Conservation (phyloP, 768 basidiomycete species). For the Tricholoma furcatifolium region DNA sequence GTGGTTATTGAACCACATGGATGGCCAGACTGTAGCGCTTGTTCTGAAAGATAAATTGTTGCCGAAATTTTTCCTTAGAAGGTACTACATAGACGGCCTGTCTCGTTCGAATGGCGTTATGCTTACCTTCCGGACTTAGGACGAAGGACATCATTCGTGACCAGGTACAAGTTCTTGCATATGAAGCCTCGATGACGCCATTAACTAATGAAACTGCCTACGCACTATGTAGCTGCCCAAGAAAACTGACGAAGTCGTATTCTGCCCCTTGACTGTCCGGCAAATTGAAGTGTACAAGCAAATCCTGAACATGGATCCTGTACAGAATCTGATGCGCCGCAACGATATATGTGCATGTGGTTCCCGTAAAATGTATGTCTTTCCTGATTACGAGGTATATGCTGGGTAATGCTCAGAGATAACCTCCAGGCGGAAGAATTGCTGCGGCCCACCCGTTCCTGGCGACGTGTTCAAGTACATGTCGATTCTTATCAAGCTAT, state of each 20-base stretch:
- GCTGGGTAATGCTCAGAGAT: constrained; percentile 2
- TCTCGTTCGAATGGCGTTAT: neutral
- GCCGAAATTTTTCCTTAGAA: constrained; percentile 80
- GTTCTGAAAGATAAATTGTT: constrained; percentile 66
- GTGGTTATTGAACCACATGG: neutral
- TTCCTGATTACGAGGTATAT: neutral
- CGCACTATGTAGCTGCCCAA: constrained; percentile 62
- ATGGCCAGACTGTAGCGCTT: constrained; percentile 52
- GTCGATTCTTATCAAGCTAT: constrained; percentile 80
- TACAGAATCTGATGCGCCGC: constrained; percentile 71
- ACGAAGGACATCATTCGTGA: constrained; percentile 77
- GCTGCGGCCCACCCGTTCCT: constrained; percentile 48
- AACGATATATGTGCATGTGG: constrained; percentile 77
- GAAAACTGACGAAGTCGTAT: constrained; percentile 90
- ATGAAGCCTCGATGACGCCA: neutral
- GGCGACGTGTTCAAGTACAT: constrained; percentile 76
- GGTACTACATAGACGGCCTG: constrained; percentile 41
- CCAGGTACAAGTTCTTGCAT: constrained; percentile 50
- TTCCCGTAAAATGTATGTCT: constrained; percentile 51
- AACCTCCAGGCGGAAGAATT: constrained; percentile 36
- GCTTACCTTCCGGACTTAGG: constrained; percentile 30
- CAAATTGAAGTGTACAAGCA: constrained; percentile 77
- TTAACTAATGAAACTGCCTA: neutral
- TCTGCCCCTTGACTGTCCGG: constrained; percentile 78
- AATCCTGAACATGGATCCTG: constrained; percentile 58